These are phyloP conservation scores for Antitrichia curtipendula DNA, from an alignment of 225 moss, liverwort and hornwort genomes.

Conservation along the genomic window DNA sequence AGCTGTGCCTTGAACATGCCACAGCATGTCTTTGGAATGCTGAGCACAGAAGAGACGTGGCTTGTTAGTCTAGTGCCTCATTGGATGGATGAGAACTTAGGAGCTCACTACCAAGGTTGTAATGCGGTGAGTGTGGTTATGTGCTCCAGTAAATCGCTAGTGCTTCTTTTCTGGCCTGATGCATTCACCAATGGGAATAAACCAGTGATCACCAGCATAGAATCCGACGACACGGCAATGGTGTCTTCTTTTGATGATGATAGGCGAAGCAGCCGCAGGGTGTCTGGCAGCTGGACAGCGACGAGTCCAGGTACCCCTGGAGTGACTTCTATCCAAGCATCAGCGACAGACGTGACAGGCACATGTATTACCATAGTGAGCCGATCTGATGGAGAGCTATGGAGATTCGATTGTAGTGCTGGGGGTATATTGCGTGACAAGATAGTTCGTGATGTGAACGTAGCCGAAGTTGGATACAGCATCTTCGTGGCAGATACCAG, in stretches of 20 bases:
- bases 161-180: conserved; percentile 78
- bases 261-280: conserved; percentile 25
- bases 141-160: conserved; percentile 57
- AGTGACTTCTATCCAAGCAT: conserved; percentile 51
- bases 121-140: conserved; percentile 62
- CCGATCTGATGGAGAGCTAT: conserved; percentile 73
- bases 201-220: conserved; percentile 26
- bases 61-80: conserved; percentile 63
- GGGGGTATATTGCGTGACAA: conserved; percentile 45
- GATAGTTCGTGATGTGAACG: conserved; percentile 44
- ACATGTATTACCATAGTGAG: conserved; percentile 63
- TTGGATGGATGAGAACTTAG: conserved; percentile 34
- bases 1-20: conserved; percentile 71
- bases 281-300: conserved; percentile 42
- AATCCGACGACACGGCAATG: conserved; percentile 34
- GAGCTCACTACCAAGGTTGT: conserved; percentile 35
- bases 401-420: conserved; percentile 66
- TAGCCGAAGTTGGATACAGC: conserved; percentile 33
- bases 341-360: conserved; percentile 15
- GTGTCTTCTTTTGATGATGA: conserved; percentile 14
- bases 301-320: conserved; percentile 11
- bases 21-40: conserved; percentile 13
- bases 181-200: conserved; percentile 46
- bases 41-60: conserved; percentile 56
- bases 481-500: conserved; percentile 56